Base-by-base conservation (phyloP, 176 grass and related monocot genomes). In the Musa troglodytarum region DNA sequence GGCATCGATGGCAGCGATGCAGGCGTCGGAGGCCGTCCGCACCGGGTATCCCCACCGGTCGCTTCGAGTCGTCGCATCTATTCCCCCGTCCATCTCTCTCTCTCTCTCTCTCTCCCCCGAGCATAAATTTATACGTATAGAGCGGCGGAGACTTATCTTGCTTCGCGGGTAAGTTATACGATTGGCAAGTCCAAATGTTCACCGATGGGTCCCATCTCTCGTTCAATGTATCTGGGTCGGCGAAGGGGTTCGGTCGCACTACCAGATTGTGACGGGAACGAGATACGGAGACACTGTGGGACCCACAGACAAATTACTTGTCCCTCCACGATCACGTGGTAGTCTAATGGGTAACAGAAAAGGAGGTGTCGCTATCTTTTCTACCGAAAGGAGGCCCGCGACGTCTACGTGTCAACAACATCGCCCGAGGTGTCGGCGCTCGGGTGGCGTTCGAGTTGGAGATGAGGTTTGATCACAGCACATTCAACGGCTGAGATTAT, bases 11-110 rank as follows among this genome's bases (percentile, higher is more conserved):
- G 83, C 83, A 16, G 55, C 83, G 25, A 75, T 81, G 90, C 90
- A 92, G 20, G 68, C 90, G 3, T 63, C 63, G 1, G 89, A 92
- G 9, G 76, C 69, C 63, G 86, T 92, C 53, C 86, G 78, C 73
- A 88, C 85, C 64, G 78, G 51, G 81, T 92, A 81, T 66, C 84
- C 86, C 84, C 86, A 88, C 72, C 85, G 75, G 81, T 89, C 86
- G 79, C 53, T 76, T 71, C 83, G 77, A 68, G 79, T 71, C 78
- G 76, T 43, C 71, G 63, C 3, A 61, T 0, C 26, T 28, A 0
- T 64, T 3, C 34, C 52, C 43, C 78, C 66, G 29, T 53, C n/a
- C 28, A 73, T 57, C 50, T 8, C 55, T 16, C 51, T 19, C 62
- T 69, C 20, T 9, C 24, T 16, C 11, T n/a, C 16, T 49, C 26